Evolutionary conservation across 805 yeast species (phyloP).

Genomic region (Sporopachydermia quercuum): DNA sequence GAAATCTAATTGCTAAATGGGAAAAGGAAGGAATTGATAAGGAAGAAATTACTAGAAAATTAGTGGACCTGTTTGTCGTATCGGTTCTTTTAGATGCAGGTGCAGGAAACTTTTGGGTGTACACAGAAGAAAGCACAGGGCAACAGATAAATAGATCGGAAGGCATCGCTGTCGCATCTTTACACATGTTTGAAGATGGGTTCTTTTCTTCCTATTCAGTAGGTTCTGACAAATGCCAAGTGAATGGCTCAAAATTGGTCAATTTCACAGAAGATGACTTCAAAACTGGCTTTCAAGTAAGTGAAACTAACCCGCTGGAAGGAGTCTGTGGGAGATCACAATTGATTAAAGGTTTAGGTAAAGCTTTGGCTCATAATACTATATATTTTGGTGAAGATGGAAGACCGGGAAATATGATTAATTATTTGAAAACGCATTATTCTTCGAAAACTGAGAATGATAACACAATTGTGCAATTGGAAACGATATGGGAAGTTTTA

Average conservation of each 20-base stretch:
- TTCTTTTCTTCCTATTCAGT: conserved; percentile 21
- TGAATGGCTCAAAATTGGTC: conserved; percentile 27
- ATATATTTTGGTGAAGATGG: conserved; percentile 31
- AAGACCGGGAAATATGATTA: conserved; percentile 40
- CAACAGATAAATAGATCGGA: conserved; percentile 32
- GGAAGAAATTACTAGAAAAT: conserved; percentile 34
- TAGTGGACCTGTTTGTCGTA: conserved; percentile 43
- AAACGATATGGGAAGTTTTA: conserved; percentile 36
- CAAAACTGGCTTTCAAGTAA: conserved; percentile 31
- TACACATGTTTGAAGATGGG: conserved; percentile 38
- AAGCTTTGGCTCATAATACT: conserved; percentile 24
- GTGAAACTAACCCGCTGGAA: conserved; percentile 30
- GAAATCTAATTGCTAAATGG: conserved; percentile 20
- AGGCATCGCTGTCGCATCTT: conserved; percentile 49
- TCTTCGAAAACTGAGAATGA: conserved; percentile 10
- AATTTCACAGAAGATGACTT: conserved; percentile 23
- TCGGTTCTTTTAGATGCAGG: conserved; percentile 57
- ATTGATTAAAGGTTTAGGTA: conserved; percentile 33
- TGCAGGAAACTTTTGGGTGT: conserved; percentile 47
- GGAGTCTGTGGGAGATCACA: conserved; percentile 41
- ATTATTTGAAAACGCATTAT: conserved; percentile 26
- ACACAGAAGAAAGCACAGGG: conserved; percentile 22
- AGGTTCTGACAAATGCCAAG: conserved; percentile 16
- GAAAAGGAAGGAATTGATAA: conserved; percentile 14
- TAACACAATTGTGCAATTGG: conserved; percentile 23